Conservation (phyloP, 1,284 basidiomycete species). For the Ustilago bromivora region DNA sequence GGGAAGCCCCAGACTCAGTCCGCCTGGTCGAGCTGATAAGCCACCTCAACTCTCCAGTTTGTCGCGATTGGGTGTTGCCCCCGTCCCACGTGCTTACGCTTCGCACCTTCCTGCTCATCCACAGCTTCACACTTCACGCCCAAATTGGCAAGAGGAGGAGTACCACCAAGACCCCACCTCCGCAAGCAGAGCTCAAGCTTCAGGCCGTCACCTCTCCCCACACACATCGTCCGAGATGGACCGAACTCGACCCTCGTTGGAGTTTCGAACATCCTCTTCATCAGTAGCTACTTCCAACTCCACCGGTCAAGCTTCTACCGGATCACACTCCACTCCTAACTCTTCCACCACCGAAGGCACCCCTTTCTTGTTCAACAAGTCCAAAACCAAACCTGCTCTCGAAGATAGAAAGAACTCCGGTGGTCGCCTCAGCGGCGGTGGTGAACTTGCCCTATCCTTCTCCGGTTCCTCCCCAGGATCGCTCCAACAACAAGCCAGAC, state of each 20-base stretch:
- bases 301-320: slow-evolving; percentile 13
- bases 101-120: slow-evolving; percentile 17
- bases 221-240: neutral
- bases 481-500: slow-evolving; percentile 5
- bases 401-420: neutral
- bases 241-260: slow-evolving; percentile 22
- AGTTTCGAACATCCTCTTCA: slow-evolving; percentile 34
- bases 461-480: slow-evolving; percentile 10
- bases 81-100: slow-evolving; percentile 5
- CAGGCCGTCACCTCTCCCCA: slow-evolving; percentile 12
- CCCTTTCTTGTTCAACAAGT: slow-evolving; percentile 5
- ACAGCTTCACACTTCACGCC: slow-evolving; percentile 11
- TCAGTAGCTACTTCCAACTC: slow-evolving; percentile 27
- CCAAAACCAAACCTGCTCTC: neutral
- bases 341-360: slow-evolving; percentile 25
- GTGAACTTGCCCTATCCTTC: neutral
- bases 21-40: slow-evolving; percentile 8
- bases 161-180: neutral
- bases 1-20: slow-evolving; percentile 10
- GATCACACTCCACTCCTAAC: slow-evolving; percentile 8
- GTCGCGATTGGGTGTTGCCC: slow-evolving; percentile 11
- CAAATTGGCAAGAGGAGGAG: slow-evolving; percentile 6
- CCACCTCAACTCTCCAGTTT: slow-evolving; percentile 32
- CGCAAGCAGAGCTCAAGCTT: neutral
- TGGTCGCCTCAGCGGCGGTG: neutral